Base-by-base conservation (phyloP, 202 grass and related monocot species). In the Digitaria exilis region DNA sequence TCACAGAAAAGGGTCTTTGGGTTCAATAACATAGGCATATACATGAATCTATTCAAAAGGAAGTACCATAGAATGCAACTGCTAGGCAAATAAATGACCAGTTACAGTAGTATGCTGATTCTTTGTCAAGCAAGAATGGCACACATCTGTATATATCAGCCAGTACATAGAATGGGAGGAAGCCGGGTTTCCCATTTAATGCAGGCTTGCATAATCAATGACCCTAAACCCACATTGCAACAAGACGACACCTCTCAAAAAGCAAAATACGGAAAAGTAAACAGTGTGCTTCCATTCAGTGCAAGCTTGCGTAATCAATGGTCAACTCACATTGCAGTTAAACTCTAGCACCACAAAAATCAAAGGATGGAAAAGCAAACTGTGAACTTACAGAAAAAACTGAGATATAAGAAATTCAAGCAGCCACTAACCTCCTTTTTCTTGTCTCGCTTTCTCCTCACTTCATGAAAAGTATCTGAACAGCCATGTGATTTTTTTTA, bases 401-500 rank as follows among this genome's bases (percentile, higher is more conserved):
- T n/a, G n/a, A 18, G 7, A 28, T 73, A 70, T 55, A 71, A 12
- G 9, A 18, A 69, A 64, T 46, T 15, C 25, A 81, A 37, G 57
- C 26, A 56, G 80, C 5, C 62, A 83, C 68, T 57, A 15, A 91
- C 93, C 92, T 94, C 96, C 59, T 99, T 99, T 90, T 90, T 99
- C 85, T 90, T 99, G 84, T 88, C 91, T 13, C 89, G 93, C 84
- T 90, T 99, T 81, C 91, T 96, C 77, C 76, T 96, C 57, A 99
- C 96, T 79, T 99, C 96, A 69, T 92, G 93, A 51, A 99, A 99
- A 76, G 89, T 84, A 84, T 99, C 93, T 99, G 85, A 71, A 96
- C 26, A n/a, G n/a, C n/a, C n/a, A 75, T 57, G 24, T 39, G 7
- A 39, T 65, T 66, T 18, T n/a, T n/a, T n/a, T n/a, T n/a, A n/a